Percentiles rank a stretch among this genome's conserved stretches.
Conservation (phyloP, 2,329 filamentous ascomycete species). For the Myriosclerotinia curreyana region DNA sequence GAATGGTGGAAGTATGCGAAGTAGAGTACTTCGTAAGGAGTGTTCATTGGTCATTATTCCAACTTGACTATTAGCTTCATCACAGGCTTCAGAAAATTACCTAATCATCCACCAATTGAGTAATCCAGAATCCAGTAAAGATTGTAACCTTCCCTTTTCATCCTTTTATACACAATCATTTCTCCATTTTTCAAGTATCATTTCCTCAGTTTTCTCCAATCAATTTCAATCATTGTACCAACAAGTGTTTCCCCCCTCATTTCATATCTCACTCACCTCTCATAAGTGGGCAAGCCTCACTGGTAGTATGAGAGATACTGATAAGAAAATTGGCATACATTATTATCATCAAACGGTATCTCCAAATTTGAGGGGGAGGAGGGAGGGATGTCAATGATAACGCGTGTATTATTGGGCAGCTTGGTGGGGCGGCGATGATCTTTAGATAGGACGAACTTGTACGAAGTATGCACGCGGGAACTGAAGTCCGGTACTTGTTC, state of each 20-base stretch:
- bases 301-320: background rate
- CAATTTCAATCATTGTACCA: background rate
- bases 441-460: background rate
- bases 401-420: background rate
- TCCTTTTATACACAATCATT: too few relatives aligned
- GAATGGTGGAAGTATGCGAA: too few relatives aligned
- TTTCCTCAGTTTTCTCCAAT: background rate
- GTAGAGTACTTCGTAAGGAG: too few relatives aligned
- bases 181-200: too few relatives aligned
- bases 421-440: background rate
- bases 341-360: background rate
- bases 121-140: too few relatives aligned
- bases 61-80: too few relatives aligned
- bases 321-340: slow-evolving; percentile 3
- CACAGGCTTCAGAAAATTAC: too few relatives aligned
- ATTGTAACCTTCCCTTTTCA: too few relatives aligned
- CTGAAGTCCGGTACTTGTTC: slow-evolving; percentile 1
- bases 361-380: background rate
- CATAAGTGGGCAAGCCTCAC: background rate
- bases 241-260: background rate
- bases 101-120: too few relatives aligned
- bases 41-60: too few relatives aligned
- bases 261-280: background rate
- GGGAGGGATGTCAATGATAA: background rate
- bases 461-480: too few relatives aligned